Base-by-base conservation (phyloP, 352 stramenopile genomes). In the Phytophthora rubi region DNA sequence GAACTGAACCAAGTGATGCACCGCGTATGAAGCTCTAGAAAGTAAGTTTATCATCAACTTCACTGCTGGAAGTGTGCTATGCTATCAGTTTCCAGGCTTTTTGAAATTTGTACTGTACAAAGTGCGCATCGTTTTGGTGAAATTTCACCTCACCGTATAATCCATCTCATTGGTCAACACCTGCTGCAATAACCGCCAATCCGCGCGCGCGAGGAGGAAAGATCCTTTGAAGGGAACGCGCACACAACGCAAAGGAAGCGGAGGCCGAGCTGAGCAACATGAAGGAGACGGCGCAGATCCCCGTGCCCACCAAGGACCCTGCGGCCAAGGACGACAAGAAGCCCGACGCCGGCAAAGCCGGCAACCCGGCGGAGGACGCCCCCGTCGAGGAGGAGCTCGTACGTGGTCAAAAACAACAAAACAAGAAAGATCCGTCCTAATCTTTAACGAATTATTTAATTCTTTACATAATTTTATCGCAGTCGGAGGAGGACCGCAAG, bases 401-500 rank as follows among this genome's bases (percentile, higher is more conserved):
- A 75, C 76, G 82, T 81, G 13, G 13, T 3, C 23, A 26, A 26
- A 26, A 13, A 39, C 33, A 39, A 15, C 9, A 39, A 10, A 37
- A 37, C 32, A 10, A 9, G 7, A 39, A 39, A 39, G 33, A 39
- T 39, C 33, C 33, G 9, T 39, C 33, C 7, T 39, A 15, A 39
- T 39, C 33, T 39, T 39, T 47, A 18, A 47, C 13, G 1, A 8
- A 23, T 62, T 55, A 37, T 51, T 32, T 26, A 26, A 10, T 59
- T 59, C 10, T 62, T 66, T 26, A 26, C 23, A 26, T 26, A 26
- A 47, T 21, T 8, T 15, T 16, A n/a, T 9, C 13, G 9, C 65
- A 94, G 86, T 97, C 90, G 53, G 88, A 95, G 23, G 95, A 98
- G 70, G 95, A 98, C 68, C 85, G 92, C 65, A 90, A 93, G 65